Evolutionary conservation across 1,139 yeast genomes (phyloP).

Genomic region (Saccharomyces hybrid): DNA sequence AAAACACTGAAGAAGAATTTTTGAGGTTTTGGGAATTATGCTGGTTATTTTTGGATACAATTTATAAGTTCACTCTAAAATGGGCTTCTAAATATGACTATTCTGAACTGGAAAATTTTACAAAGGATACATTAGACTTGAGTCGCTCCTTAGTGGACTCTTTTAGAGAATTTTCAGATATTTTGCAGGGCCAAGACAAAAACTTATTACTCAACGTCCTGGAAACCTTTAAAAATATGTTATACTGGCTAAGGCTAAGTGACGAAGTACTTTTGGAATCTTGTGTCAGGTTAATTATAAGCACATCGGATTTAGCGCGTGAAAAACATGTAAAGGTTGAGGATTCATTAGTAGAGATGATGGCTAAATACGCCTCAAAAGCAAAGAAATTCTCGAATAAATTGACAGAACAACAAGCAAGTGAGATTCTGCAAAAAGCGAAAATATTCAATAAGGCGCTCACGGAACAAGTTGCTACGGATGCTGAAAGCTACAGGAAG

Average conservation of each 20-base stretch:
- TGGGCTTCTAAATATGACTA: conserved; percentile 67
- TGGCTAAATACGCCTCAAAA: conserved; percentile 58
- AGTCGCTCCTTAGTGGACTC: conserved; percentile 63
- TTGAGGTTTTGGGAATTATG: conserved; percentile 51
- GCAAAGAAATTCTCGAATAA: conserved; percentile 61
- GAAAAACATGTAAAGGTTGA: conserved; percentile 44
- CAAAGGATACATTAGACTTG: conserved; percentile 78
- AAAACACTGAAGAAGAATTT: conserved; percentile 24
- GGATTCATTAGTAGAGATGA: conserved; percentile 41
- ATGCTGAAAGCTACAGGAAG: conserved; percentile 37
- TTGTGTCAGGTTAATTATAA: conserved; percentile 64
- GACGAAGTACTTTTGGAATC: conserved; percentile 67
- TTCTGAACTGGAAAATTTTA: conserved; percentile 61
- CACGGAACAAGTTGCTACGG: conserved; percentile 46
- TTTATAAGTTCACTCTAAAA: conserved; percentile 55
- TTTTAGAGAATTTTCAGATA: conserved; percentile 46
- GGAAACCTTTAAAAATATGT: conserved; percentile 49
- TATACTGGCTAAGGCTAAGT: conserved; percentile 75
- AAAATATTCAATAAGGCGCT: conserved; percentile 43
- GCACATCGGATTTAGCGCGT: conserved; percentile 56
- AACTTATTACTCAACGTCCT: conserved; percentile 33
- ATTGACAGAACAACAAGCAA: conserved; percentile 51
- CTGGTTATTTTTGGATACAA: conserved; percentile 66
- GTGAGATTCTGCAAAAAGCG: conserved; percentile 50
- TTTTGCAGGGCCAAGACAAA: conserved; percentile 28